Conservation (phyloP, 768 basidiomycete genomes). For the Mycena venus region DNA sequence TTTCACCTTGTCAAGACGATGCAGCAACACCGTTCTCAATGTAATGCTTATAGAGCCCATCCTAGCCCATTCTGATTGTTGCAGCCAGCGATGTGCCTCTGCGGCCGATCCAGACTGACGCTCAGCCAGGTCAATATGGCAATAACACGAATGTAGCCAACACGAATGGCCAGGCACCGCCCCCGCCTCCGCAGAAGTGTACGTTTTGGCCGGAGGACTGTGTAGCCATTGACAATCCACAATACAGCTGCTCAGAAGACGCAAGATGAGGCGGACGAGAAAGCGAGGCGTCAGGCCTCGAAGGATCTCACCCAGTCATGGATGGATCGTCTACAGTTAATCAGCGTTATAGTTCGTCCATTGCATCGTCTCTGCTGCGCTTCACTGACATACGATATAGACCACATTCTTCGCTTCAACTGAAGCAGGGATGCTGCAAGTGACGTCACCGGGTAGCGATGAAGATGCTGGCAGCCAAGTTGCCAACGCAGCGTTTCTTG, state of each 20-base stretch:
- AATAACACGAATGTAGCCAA: not conserved
- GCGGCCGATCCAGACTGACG: not conserved
- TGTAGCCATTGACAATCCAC: not conserved
- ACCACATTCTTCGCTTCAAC: slow-evolving; percentile 75
- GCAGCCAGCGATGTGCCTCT: not conserved
- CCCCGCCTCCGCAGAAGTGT: not conserved
- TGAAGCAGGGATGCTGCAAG: slow-evolving; percentile 65
- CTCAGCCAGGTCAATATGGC: not conserved
- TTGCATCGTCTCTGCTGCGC: slow-evolving; percentile 12
- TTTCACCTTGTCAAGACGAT: not conserved
- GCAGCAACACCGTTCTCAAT: not conserved
- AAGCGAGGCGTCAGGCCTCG: slow-evolving; percentile 58
- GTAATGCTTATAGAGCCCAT: not conserved
- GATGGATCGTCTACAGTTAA: slow-evolving; percentile 73
- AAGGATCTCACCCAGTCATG: slow-evolving; percentile 69
- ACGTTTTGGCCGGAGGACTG: not conserved
- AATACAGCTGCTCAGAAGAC: slow-evolving; percentile 17
- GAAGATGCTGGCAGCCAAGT: slow-evolving; percentile 44
- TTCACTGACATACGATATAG: slow-evolving; percentile 43
- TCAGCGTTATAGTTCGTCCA: slow-evolving; percentile 66
- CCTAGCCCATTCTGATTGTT: not conserved
- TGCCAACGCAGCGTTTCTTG: slow-evolving; percentile 62
- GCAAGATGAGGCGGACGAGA: slow-evolving; percentile 63
- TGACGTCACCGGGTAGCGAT: slow-evolving; percentile 52
- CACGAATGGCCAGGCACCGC: not conserved